Evolutionary conservation across 805 yeast species (phyloP).

Genomic region (Candida saitoana): DNA sequence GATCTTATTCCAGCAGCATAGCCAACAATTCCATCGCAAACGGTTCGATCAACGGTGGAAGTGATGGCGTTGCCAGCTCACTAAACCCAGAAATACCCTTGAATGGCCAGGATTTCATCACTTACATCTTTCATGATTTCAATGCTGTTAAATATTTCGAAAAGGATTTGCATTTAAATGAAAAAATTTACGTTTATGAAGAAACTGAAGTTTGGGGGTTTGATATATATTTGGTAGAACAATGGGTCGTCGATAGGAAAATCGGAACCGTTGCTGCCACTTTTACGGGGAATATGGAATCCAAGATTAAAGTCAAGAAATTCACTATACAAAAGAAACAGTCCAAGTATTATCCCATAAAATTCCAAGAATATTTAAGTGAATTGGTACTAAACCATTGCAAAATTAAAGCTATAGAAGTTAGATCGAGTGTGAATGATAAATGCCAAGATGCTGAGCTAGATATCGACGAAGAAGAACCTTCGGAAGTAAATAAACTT

Average conservation of each 20-base stretch:
- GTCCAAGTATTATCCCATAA: conserved; percentile 44
- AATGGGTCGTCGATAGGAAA: conserved; percentile 79
- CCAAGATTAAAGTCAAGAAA: conserved; percentile 54
- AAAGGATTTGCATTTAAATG: conserved; percentile 28
- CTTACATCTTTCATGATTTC: conserved; percentile 53
- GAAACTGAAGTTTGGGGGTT: conserved; percentile 61
- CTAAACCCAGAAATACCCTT: background rate
- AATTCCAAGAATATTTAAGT: conserved; percentile 57
- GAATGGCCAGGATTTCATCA: conserved; percentile 21
- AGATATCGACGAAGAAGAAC: background rate
- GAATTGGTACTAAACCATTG: conserved; percentile 66
- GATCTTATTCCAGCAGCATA: conserved; percentile 1
- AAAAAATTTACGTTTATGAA: conserved; percentile 40
- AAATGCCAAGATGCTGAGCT: background rate
- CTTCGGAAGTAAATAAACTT: background rate
- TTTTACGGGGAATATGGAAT: conserved; percentile 79
- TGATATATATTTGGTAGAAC: conserved; percentile 89
- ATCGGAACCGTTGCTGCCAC: conserved; percentile 68
- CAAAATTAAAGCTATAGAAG: conserved; percentile 53
- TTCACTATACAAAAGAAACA: conserved; percentile 51
- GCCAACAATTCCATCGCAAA: conserved; percentile 1
- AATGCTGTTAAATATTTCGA: conserved; percentile 48
- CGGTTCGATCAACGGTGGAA: background rate
- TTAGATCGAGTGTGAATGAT: background rate
- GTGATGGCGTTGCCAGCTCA: conserved; percentile 1